Evolutionary conservation across 2,329 filamentous ascomycete species (phyloP).

Genomic region (Talaromyces sp.): DNA sequence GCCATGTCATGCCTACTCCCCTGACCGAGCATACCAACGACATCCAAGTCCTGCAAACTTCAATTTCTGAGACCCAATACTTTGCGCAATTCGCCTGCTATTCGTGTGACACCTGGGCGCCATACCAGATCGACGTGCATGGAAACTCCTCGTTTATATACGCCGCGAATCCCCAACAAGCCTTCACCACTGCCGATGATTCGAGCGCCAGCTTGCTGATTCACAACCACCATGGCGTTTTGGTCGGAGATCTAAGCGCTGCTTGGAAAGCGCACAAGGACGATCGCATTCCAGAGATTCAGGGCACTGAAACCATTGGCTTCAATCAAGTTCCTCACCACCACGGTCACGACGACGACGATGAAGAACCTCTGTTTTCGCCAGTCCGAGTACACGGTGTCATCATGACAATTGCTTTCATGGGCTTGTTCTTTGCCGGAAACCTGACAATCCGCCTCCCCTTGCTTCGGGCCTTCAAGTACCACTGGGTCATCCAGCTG

Average conservation of each 20-base stretch:
- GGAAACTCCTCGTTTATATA: constrained; percentile 47
- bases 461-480: constrained; percentile 8
- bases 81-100: constrained; percentile 48
- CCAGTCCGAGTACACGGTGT: constrained; percentile 11
- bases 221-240: constrained; percentile 46
- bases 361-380: background rate
- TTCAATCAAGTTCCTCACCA: background rate
- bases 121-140: constrained; percentile 42
- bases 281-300: constrained; percentile 3
- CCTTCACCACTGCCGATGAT: constrained; percentile 34
- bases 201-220: constrained; percentile 41
- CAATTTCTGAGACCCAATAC: constrained; percentile 38
- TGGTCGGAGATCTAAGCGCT: constrained; percentile 7
- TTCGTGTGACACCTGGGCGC: constrained; percentile 47
- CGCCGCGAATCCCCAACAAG: constrained; percentile 48
- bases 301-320: constrained; percentile 6
- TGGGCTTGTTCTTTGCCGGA: constrained; percentile 11
- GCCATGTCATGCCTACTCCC: constrained; percentile 19
- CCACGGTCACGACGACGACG: background rate
- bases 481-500: constrained; percentile 13
- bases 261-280: background rate
- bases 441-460: constrained; percentile 10
- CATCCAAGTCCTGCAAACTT: constrained; percentile 40
- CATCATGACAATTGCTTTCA: constrained; percentile 13
- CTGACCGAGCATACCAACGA: constrained; percentile 30